phyloP scores from a whole-genome alignment of 2,329 filamentous ascomycete species.

The Venturia effusa region DNA sequence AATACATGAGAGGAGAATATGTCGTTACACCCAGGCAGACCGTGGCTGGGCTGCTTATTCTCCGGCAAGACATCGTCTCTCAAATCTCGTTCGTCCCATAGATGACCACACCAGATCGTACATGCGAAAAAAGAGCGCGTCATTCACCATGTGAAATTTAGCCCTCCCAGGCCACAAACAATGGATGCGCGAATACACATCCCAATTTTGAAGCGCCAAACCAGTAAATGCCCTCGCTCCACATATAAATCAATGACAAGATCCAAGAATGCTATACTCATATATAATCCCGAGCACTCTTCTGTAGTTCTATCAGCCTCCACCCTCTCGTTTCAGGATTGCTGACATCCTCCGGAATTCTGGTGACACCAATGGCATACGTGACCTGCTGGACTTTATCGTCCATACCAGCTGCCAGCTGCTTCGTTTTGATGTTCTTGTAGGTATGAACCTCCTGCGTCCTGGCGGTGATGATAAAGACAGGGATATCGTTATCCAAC shows the following conservation, averaged over 20 bases:
- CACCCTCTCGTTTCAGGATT: slow-evolving; percentile 95
- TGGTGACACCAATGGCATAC: slow-evolving; percentile 92
- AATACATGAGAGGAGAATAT: slow-evolving; percentile 5
- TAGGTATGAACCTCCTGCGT: slow-evolving; percentile 98
- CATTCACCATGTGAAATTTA: background rate
- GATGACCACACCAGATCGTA: background rate
- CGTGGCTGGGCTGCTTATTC: background rate
- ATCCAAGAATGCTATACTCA: slow-evolving; percentile 30
- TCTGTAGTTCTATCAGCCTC: slow-evolving; percentile 97
- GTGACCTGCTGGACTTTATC: slow-evolving; percentile 97
- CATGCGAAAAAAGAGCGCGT: background rate
- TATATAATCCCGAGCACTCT: slow-evolving; percentile 87
- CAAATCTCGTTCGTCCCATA: background rate
- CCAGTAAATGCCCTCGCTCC: background rate
- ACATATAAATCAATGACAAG: background rate
- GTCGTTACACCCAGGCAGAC: background rate
- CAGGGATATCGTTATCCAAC: slow-evolving; percentile 77
- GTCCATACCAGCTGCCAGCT: slow-evolving; percentile 94
- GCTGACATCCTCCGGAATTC: slow-evolving; percentile 88
- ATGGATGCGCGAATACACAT: background rate
- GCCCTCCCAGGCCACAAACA: background rate
- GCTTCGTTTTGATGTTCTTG: slow-evolving; percentile 75
- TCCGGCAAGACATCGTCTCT: background rate
- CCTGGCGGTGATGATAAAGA: slow-evolving; percentile 93
- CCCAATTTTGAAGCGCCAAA: background rate